Percentiles rank a stretch among this genome's conserved stretches.
These are phyloP conservation scores for Vararia minispora DNA, from an alignment of 768 basidiomycete genomes.

Conservation along the genomic window DNA sequence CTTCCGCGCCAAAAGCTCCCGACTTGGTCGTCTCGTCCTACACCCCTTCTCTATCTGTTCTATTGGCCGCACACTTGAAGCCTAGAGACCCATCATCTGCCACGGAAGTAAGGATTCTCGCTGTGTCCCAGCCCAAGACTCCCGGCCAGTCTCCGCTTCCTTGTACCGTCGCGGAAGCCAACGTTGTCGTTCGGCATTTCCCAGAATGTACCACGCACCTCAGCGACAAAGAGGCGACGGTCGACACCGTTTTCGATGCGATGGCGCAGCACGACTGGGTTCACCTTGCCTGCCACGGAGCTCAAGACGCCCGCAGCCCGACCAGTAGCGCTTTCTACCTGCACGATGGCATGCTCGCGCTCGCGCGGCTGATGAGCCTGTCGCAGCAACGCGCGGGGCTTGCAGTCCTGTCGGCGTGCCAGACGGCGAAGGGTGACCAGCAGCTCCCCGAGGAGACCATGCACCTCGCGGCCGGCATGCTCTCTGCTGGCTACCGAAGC, in stretches of 20 bases:
- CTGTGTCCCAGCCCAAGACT: no score
- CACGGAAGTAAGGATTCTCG: no score
- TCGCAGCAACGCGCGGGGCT: conserved; percentile 3
- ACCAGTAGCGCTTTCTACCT: conserved; percentile 7
- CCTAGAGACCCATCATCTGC: not conserved
- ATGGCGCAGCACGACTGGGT: conserved; percentile 5
- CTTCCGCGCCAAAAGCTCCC: no score
- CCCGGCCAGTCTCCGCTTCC: no score
- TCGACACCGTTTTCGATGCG: conserved; percentile 1
- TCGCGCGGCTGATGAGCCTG: conserved; percentile 6
- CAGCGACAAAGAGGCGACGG: conserved; percentile 1
- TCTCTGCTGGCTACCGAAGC: conserved; percentile 6
- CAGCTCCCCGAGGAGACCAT: conserved; percentile 5
- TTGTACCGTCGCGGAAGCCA: no score
- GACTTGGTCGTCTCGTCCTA: not conserved
- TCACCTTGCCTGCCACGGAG: conserved; percentile 12
- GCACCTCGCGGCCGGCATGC: conserved; percentile 6
- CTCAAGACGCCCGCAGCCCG: conserved; percentile 5
- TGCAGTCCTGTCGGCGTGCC: conserved; percentile 2
- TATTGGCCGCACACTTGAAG: not conserved
- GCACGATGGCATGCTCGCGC: conserved; percentile 4
- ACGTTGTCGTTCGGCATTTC: no score
- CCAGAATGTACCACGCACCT: no score
- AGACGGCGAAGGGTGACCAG: conserved; percentile 5
- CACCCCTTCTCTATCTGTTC: not conserved